These are phyloP conservation scores for Podila horticola DNA, from an alignment of 192 early-diverging fungal genomes.

Conservation along the genomic window DNA sequence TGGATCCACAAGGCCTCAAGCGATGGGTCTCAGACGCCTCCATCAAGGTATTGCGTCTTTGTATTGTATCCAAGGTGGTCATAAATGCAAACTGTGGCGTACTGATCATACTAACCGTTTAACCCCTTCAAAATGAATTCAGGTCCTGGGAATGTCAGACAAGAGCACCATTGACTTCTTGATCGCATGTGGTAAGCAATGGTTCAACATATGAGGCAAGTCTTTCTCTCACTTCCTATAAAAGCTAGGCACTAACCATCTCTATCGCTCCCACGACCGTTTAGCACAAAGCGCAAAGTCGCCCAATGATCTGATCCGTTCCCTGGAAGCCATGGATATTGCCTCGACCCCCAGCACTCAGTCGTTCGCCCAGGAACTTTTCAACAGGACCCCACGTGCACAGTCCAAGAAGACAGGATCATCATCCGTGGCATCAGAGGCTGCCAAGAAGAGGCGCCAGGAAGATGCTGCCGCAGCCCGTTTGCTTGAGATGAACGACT, in stretches of 20 bases:
- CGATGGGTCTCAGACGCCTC: constrained; percentile 75
- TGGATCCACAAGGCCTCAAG: constrained; percentile 56
- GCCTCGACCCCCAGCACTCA: constrained; percentile 62
- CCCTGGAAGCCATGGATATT: constrained; percentile 70
- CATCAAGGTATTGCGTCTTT: constrained; percentile 48
- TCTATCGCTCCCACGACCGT: no score
- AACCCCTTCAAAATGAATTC: background rate
- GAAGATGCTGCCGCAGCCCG: constrained; percentile 21
- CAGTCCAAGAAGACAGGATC: constrained; percentile 52
- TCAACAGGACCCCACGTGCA: constrained; percentile 58
- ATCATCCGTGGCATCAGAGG: constrained; percentile 26
- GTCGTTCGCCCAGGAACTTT: constrained; percentile 77
- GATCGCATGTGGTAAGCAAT: constrained; percentile 61
- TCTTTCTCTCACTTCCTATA: background rate
- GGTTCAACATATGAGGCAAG: background rate
- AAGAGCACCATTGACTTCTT: constrained; percentile 74
- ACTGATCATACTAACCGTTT: background rate
- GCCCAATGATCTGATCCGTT: constrained; percentile 55
- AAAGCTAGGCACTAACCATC: no score
- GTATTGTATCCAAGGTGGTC: background rate
- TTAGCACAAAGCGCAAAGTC: constrained; percentile 70
- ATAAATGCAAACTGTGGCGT: background rate
- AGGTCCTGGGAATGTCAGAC: constrained; percentile 76
- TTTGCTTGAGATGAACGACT: constrained; percentile 33
- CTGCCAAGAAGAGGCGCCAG: constrained; percentile 51